These are phyloP conservation scores for Moricandia moricandioides DNA, from an alignment of 345 rosid species.

Conservation along the genomic window DNA sequence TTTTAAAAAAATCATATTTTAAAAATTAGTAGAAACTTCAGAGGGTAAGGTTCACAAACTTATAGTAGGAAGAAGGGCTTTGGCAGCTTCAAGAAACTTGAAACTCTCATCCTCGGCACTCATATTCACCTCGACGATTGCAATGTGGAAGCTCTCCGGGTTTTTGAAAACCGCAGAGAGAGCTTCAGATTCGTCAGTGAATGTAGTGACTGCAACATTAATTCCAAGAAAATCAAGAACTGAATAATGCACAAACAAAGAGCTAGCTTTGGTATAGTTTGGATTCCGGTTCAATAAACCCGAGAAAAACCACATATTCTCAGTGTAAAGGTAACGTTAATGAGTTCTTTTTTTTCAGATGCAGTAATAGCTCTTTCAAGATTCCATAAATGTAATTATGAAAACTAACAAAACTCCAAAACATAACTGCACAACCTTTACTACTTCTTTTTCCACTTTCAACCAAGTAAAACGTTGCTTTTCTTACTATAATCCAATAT, in stretches of 20 bases:
- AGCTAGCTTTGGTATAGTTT: background rate
- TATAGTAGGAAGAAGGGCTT: constrained; percentile 82
- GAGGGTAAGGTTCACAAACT: constrained; percentile 35
- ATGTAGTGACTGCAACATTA: constrained; percentile 59
- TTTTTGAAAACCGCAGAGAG: constrained; percentile 52
- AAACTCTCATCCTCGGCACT: constrained; percentile 47
- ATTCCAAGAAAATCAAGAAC: constrained; percentile 1
- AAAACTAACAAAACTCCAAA: constrained; percentile 23
- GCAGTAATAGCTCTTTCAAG: background rate
- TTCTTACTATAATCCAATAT: background rate
- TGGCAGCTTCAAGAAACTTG: constrained; percentile 78
- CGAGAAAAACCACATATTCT: background rate
- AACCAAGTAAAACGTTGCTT: background rate
- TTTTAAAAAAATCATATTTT: background rate
- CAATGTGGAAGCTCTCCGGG: constrained; percentile 78
- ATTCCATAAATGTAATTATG: constrained; percentile 15
- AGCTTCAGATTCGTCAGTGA: constrained; percentile 75
- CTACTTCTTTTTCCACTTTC: constrained; percentile 7
- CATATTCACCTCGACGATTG: constrained; percentile 72
- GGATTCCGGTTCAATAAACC: background rate
- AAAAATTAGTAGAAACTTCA: background rate
- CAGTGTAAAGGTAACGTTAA: background rate
- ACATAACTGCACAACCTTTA: constrained; percentile 6
- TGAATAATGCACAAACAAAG: background rate
- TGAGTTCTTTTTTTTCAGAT: background rate